A percentile compares a stretch with the other conserved stretches of the same genome.
Conservation (phyloP, 2,329 filamentous ascomycete genomes). For the Hyphodiscus sp. region DNA sequence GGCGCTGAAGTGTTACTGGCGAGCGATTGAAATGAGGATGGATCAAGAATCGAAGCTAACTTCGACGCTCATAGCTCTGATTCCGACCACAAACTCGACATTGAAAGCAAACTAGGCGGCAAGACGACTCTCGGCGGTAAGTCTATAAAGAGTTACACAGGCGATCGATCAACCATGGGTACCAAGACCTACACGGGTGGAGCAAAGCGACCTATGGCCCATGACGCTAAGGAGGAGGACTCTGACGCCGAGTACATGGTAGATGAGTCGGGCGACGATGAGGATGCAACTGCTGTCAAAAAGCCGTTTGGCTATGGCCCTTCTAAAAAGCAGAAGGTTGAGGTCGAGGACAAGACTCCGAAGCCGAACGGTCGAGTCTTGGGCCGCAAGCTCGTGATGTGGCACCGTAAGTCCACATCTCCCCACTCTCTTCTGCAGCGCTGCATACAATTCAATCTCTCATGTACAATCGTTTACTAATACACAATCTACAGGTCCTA, state of each 20-base stretch:
- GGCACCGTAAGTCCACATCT: slow-evolving; percentile 34
- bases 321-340: slow-evolving; percentile 3
- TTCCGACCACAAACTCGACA: too few relatives aligned
- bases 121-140: neutral
- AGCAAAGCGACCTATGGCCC: too few relatives aligned
- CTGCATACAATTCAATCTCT: neutral
- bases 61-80: too few relatives aligned
- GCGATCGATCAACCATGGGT: too few relatives aligned
- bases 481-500: slow-evolving; percentile 31
- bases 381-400: slow-evolving; percentile 37
- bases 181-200: too few relatives aligned
- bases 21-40: too few relatives aligned
- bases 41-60: too few relatives aligned
- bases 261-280: neutral
- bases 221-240: neutral
- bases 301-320: neutral
- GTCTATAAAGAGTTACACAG: neutral
- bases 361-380: slow-evolving; percentile 28
- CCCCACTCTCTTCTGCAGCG: neutral
- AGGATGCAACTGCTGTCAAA: neutral
- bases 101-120: neutral
- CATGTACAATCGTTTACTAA: neutral
- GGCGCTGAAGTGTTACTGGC: too few relatives aligned
- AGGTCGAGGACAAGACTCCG: neutral
- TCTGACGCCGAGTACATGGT: neutral